Evolutionary conservation across 1,139 yeast species (phyloP).

Genomic region (Candida gigantensis): DNA sequence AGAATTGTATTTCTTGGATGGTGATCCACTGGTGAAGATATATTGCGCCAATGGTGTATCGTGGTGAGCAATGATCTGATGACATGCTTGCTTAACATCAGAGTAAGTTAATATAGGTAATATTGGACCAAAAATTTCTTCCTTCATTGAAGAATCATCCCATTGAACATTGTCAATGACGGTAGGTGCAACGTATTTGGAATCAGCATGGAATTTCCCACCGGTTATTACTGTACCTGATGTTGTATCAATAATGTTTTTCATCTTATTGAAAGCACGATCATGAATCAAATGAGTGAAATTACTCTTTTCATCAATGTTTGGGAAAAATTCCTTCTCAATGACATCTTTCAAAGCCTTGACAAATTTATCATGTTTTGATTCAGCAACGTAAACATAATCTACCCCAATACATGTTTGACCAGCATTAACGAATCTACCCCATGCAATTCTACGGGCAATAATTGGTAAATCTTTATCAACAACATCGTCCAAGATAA

Average conservation of each 20-base stretch:
- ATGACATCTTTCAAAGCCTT: slow-evolving; percentile 37
- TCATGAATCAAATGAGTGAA: slow-evolving; percentile 67
- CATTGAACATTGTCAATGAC: slow-evolving; percentile 60
- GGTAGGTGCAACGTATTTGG: slow-evolving; percentile 72
- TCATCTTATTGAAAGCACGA: slow-evolving; percentile 55
- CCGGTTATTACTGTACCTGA: slow-evolving; percentile 62
- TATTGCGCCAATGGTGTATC: slow-evolving; percentile 88
- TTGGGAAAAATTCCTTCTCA: slow-evolving; percentile 39
- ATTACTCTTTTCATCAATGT: slow-evolving; percentile 29
- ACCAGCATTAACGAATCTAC: slow-evolving; percentile 75
- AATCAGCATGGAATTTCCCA: slow-evolving; percentile 45
- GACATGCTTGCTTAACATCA: slow-evolving; percentile 49
- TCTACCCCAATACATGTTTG: slow-evolving; percentile 92
- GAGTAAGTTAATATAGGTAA: slow-evolving; percentile 68
- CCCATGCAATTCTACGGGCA: slow-evolving; percentile 75
- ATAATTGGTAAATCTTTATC: slow-evolving; percentile 49
- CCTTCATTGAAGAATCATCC: slow-evolving; percentile 70
- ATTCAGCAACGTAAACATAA: slow-evolving; percentile 66
- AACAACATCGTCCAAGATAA: slow-evolving; percentile 55
- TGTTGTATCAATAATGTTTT: slow-evolving; percentile 46
- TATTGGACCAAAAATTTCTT: slow-evolving; percentile 84
- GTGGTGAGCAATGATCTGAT: slow-evolving; percentile 33
- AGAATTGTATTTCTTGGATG: slow-evolving; percentile 33
- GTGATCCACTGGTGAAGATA: slow-evolving; percentile 57
- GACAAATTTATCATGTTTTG: slow-evolving; percentile 54